These are phyloP conservation scores for Strobilomyces confusus DNA, from an alignment of 768 basidiomycete species.

Conservation along the genomic window DNA sequence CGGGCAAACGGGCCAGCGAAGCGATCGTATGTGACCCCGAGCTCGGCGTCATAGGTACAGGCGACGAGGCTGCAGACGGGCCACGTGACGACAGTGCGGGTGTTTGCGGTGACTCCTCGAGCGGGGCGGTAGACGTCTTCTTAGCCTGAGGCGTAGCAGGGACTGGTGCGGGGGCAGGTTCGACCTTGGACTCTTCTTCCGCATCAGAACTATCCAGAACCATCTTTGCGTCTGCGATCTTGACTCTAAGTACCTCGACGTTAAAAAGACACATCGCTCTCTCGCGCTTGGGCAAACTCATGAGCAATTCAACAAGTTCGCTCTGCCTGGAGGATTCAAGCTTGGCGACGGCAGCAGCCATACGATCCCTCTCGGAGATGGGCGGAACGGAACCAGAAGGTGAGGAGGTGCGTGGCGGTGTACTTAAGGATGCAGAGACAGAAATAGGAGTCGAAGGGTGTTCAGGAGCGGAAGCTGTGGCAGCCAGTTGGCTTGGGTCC, in stretches of 20 bases:
- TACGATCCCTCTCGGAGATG: conserved; percentile 69
- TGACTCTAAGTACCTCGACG: conserved; percentile 67
- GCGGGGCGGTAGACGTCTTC: conserved; percentile 41
- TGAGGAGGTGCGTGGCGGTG: conserved; percentile 81
- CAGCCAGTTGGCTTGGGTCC: conserved; percentile 57
- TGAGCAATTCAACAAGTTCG: conserved; percentile 74
- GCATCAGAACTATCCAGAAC: conserved; percentile 74
- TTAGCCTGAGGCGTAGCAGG: conserved; percentile 61
- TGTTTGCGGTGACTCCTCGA: conserved; percentile 59
- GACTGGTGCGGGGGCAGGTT: conserved; percentile 33
- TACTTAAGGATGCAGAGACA: conserved; percentile 67
- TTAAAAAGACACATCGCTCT: conserved; percentile 92
- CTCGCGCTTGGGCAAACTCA: conserved; percentile 85
- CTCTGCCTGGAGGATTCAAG: conserved; percentile 56
- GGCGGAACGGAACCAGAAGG: conserved; percentile 62
- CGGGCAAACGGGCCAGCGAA: no score
- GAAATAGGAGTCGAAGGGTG: conserved; percentile 86
- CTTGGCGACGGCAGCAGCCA: conserved; percentile 60
- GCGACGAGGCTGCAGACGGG: conserved; percentile 67
- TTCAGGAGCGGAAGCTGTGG: conserved; percentile 86
- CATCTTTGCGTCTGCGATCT: conserved; percentile 77
- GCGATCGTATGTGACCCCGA: no score
- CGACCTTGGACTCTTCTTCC: conserved; percentile 38
- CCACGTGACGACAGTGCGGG: conserved; percentile 75
- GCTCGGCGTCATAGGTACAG: conserved; percentile 65